A percentile compares a stretch with the other conserved stretches of the same genome.
Conservation (phyloP, 2,329 filamentous ascomycete genomes). For the Botrytis pseudocinerea region DNA sequence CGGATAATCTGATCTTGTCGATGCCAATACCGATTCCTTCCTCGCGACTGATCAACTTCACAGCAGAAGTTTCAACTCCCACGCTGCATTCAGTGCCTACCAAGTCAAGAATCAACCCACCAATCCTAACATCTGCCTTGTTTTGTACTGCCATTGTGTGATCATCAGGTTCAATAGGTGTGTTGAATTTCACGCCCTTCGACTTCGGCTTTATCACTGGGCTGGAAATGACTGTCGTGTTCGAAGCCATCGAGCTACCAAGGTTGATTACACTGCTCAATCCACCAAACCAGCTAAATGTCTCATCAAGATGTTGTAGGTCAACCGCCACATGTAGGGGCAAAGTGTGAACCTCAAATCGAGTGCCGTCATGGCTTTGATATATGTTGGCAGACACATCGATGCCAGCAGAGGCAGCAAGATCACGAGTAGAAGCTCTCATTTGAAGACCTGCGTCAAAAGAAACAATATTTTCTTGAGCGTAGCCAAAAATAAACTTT, state of each 20-base stretch:
- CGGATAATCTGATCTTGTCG: conserved; percentile 71
- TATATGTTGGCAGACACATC: conserved; percentile 58
- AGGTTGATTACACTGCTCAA: conserved; percentile 89
- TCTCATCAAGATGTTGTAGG: conserved; percentile 79
- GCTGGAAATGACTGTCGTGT: conserved; percentile 53
- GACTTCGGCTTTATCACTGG: conserved; percentile 46
- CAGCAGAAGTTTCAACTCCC: conserved; percentile 71
- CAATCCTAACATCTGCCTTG: conserved; percentile 76
- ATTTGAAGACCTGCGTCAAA: conserved; percentile 60
- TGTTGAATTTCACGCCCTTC: conserved; percentile 61
- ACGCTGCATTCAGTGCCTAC: conserved; percentile 75
- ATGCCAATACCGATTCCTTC: conserved; percentile 72
- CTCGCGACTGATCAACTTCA: conserved; percentile 77
- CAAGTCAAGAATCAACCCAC: conserved; percentile 74
- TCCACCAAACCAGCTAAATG: conserved; percentile 85
- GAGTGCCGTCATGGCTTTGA: conserved; percentile 48
- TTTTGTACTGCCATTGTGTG: conserved; percentile 38
- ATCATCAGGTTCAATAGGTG: conserved; percentile 41
- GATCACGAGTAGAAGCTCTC: conserved; percentile 59
- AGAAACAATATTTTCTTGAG: conserved; percentile 61
- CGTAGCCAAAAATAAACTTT: conserved; percentile 63
- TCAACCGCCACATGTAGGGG: conserved; percentile 77
- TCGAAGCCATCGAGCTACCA: conserved; percentile 79
- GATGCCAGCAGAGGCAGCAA: conserved; percentile 56
- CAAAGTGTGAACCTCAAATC: conserved; percentile 70